Percentiles rank a stretch among this genome's conserved stretches.
Conservation (phyloP, 2,329 filamentous ascomycete species). For the Cladorrhinum sp. region DNA sequence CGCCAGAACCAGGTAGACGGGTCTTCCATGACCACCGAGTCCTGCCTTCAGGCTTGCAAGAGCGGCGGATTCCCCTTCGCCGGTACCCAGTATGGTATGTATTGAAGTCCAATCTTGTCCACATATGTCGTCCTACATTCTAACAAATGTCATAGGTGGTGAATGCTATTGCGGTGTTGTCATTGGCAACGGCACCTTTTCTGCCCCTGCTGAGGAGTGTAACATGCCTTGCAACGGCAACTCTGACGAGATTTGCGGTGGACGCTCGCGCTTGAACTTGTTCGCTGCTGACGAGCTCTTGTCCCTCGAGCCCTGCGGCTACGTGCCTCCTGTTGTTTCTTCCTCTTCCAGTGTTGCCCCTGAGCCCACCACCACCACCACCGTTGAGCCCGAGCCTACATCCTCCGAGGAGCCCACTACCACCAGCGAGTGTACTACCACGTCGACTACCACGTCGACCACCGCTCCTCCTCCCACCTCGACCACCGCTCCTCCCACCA, state of each 20-base stretch:
- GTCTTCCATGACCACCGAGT: conserved; percentile 40
- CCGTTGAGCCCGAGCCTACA: conserved; percentile 15
- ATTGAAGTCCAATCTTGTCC: not conserved
- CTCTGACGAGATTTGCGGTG: conserved; percentile 41
- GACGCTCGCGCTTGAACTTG: conserved; percentile 40
- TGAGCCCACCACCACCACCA: conserved; percentile 13
- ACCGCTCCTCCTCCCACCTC: conserved; percentile 13
- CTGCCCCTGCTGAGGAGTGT: conserved; percentile 42
- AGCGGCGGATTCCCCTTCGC: conserved; percentile 46
- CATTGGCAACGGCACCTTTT: conserved; percentile 45
- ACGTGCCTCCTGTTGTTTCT: conserved; percentile 27
- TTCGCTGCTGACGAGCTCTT: conserved; percentile 49
- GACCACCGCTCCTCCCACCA: conserved; percentile 23
- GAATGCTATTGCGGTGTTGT: conserved; percentile 53
- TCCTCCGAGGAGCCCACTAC: conserved; percentile 20
- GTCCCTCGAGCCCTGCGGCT: conserved; percentile 50
- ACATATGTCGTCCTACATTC: not conserved
- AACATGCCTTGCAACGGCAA: conserved; percentile 52
- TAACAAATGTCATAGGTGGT: conserved; percentile 22
- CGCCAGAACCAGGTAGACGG: conserved; percentile 37
- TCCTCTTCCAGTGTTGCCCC: conserved; percentile 13
- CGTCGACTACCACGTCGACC: conserved; percentile 18
- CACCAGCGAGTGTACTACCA: conserved; percentile 12
- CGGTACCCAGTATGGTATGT: conserved; percentile 43
- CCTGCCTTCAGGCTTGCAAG: conserved; percentile 44